Conservation (phyloP, 352 stramenopile genomes). For the Phytophthora kernoviae region DNA sequence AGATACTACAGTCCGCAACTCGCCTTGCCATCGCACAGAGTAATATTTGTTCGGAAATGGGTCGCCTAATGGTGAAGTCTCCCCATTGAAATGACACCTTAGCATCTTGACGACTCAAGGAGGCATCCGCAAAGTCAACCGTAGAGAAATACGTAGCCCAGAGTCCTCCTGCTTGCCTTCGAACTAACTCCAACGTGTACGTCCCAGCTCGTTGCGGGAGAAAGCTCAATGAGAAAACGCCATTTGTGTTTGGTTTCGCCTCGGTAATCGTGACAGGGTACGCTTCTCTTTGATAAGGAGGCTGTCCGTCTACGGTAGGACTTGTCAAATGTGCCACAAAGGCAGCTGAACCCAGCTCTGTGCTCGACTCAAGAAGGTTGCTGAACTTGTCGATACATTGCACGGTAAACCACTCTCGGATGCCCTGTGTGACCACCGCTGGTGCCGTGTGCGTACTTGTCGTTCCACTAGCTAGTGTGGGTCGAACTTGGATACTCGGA, state of each 20-base stretch:
- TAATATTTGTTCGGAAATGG: slow-evolving; percentile 82
- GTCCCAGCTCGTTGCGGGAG: slow-evolving; percentile 74
- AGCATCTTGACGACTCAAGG: slow-evolving; percentile 78
- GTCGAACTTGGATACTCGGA: slow-evolving; percentile 76
- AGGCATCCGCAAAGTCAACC: slow-evolving; percentile 83
- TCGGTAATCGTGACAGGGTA: slow-evolving; percentile 62
- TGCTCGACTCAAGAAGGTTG: slow-evolving; percentile 89
- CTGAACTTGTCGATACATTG: slow-evolving; percentile 92
- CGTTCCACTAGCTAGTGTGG: slow-evolving; percentile 67
- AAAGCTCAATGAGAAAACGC: slow-evolving; percentile 84
- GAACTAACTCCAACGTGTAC: slow-evolving; percentile 81
- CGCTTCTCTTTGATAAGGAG: slow-evolving; percentile 7
- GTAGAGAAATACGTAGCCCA: slow-evolving; percentile 92
- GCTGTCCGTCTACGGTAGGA: slow-evolving; percentile 11
- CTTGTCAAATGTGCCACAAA: slow-evolving; percentile 74
- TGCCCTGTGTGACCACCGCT: slow-evolving; percentile 81
- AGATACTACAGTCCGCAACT: slow-evolving; percentile 49
- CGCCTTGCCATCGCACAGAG: slow-evolving; percentile 70
- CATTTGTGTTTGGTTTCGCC: slow-evolving; percentile 83
- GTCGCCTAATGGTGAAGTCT: slow-evolving; percentile 62
- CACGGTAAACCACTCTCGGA: slow-evolving; percentile 78
- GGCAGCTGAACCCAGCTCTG: slow-evolving; percentile 49
- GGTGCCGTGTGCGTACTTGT: slow-evolving; percentile 81
- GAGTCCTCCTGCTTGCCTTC: slow-evolving; percentile 87
- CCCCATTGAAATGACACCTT: slow-evolving; percentile 90